phyloP scores from a whole-genome alignment of 139 green algal species.

The Chlorella sp. region DNA sequence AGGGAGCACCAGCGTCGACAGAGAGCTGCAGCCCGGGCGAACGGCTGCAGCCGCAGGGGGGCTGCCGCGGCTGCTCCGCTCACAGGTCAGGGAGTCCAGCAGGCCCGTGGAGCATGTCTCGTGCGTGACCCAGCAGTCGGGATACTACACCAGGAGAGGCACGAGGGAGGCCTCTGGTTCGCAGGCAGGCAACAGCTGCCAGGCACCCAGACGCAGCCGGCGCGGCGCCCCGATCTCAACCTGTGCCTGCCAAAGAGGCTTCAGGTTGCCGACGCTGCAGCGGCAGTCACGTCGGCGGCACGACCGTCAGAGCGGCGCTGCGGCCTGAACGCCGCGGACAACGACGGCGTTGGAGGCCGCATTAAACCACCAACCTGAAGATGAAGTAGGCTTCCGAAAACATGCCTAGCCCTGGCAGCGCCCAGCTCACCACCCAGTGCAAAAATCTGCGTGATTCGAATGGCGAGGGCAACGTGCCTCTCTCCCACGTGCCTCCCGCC shows the following conservation, averaged over 20 bases:
- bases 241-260: conserved; percentile 34
- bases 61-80: neutral
- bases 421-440: no score
- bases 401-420: no score
- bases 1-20: neutral
- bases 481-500: no score
- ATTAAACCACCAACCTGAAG: no score
- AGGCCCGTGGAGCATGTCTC: conserved; percentile 1
- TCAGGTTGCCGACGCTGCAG: conserved; percentile 54
- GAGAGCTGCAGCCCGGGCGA: neutral
- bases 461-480: no score
- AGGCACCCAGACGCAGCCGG: neutral
- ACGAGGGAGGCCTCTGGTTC: neutral
- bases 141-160: neutral
- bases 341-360: no score
- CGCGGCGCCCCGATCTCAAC: neutral
- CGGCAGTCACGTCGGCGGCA: no score
- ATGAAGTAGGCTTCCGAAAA: conserved; percentile 53
- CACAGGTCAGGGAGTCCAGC: conserved; percentile 19
- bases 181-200: neutral
- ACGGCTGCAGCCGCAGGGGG: neutral
- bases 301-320: no score
- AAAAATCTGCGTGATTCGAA: no score
- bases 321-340: no score
- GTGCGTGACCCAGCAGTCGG: neutral